Percentiles rank a stretch among this genome's conserved stretches.
Evolutionary conservation across 148 eudicot species (phyloP).

Genomic region (Agrostemma githago): DNA sequence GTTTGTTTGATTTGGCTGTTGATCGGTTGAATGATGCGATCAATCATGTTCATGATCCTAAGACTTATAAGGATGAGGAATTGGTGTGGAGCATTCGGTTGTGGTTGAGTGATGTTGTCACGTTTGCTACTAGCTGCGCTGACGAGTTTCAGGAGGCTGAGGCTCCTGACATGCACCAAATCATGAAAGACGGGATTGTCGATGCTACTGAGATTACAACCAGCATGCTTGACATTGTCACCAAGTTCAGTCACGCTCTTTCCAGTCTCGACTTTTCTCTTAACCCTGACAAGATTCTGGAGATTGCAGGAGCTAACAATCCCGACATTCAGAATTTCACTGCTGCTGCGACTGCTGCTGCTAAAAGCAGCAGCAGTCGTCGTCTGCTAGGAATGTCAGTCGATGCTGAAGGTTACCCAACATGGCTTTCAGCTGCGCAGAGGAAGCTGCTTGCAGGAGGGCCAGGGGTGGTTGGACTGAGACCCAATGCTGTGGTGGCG

Average conservation of each 20-base stretch:
- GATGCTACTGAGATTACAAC: slow-evolving; percentile 42
- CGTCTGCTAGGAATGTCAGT: slow-evolving; percentile 30
- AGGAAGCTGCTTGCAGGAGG: slow-evolving; percentile 28
- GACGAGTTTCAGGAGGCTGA: slow-evolving; percentile 41
- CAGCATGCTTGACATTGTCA: slow-evolving; percentile 45
- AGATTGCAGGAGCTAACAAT: not conserved
- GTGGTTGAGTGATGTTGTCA: slow-evolving; percentile 50
- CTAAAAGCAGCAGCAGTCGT: too few species aligned
- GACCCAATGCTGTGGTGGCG: slow-evolving; percentile 48
- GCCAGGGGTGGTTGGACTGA: not conserved
- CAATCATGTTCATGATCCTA: slow-evolving; percentile 26
- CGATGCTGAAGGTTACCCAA: slow-evolving; percentile 35
- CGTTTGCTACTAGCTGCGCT: slow-evolving; percentile 38
- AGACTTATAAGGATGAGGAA: slow-evolving; percentile 23
- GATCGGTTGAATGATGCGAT: slow-evolving; percentile 38
- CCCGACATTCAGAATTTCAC: not conserved
- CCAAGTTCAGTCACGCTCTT: slow-evolving; percentile 26
- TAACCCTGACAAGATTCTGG: slow-evolving; percentile 23
- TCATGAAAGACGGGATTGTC: slow-evolving; percentile 29
- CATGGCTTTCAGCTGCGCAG: slow-evolving; percentile 41
- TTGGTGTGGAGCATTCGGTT: slow-evolving; percentile 34
- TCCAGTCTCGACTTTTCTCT: slow-evolving; percentile 17
- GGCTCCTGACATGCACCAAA: slow-evolving; percentile 30
- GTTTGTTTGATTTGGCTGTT: slow-evolving; percentile 28
- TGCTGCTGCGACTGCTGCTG: not conserved